Percentiles rank a stretch among this genome's conserved stretches.
Evolutionary conservation across 2,329 filamentous ascomycete genomes (phyloP).

Genomic region (Aspergillus carbonarius): DNA sequence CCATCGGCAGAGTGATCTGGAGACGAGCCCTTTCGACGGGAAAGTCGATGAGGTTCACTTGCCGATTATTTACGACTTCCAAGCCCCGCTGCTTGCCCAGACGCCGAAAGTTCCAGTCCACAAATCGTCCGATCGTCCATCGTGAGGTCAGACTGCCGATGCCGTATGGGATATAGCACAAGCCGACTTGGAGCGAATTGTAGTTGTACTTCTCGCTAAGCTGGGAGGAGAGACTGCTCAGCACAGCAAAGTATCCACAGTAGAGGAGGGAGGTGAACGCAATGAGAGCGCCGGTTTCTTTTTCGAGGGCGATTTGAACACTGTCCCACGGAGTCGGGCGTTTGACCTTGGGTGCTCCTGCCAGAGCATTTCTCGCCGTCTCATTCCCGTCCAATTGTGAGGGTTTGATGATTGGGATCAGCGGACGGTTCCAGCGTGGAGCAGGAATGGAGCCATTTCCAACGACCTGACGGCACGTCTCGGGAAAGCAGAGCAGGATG

Average conservation of each 20-base stretch:
- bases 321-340: slow-evolving; percentile 24
- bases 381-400: slow-evolving; percentile 24
- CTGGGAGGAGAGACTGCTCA: slow-evolving; percentile 46
- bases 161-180: slow-evolving; percentile 24
- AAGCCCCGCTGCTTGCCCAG: slow-evolving; percentile 54
- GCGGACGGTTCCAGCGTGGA: slow-evolving; percentile 40
- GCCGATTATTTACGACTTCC: slow-evolving; percentile 39
- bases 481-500: slow-evolving; percentile 56
- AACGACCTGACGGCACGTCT: slow-evolving; percentile 33
- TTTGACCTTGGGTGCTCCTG: background rate
- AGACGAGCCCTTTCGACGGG: background rate
- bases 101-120: slow-evolving; percentile 72
- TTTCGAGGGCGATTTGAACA: slow-evolving; percentile 33
- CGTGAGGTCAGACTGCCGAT: slow-evolving; percentile 29
- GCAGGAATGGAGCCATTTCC: background rate
- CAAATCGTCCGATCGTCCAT: slow-evolving; percentile 34
- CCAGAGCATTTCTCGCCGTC: slow-evolving; percentile 8
- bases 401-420: slow-evolving; percentile 7
- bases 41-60: slow-evolving; percentile 17
- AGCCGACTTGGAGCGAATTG: slow-evolving; percentile 24
- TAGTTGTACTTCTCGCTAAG: slow-evolving; percentile 28
- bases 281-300: slow-evolving; percentile 34
- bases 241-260: slow-evolving; percentile 46
- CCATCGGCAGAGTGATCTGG: background rate
- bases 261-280: slow-evolving; percentile 42